Conservation (phyloP, 2,329 filamentous ascomycete species). For the Basipetospora sp. region DNA sequence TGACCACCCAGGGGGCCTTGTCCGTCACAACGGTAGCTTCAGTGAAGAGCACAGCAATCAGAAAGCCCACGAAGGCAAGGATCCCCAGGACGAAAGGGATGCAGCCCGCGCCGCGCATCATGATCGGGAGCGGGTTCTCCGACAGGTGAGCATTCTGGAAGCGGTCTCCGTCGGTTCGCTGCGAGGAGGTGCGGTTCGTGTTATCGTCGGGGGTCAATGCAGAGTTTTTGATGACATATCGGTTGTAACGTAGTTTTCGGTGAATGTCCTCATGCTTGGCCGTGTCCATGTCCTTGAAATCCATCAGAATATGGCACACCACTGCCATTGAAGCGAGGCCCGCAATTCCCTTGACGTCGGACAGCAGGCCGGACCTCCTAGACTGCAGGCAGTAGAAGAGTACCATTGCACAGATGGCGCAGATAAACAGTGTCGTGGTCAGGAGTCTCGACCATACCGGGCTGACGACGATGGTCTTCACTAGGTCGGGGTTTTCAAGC, state of each 20-base stretch:
- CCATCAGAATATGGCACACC: slow-evolving; percentile 55
- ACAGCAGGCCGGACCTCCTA: slow-evolving; percentile 49
- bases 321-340: slow-evolving; percentile 64
- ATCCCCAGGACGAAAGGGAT: slow-evolving; percentile 47
- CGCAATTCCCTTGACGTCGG: slow-evolving; percentile 58
- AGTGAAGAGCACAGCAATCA: slow-evolving; percentile 50
- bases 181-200: slow-evolving; percentile 14
- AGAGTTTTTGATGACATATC: slow-evolving; percentile 57
- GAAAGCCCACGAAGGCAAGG: slow-evolving; percentile 37
- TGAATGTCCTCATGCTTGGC: slow-evolving; percentile 54
- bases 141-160: slow-evolving; percentile 35
- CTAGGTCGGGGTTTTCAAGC: slow-evolving; percentile 21
- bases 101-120: slow-evolving; percentile 46
- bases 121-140: slow-evolving; percentile 52
- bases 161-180: slow-evolving; percentile 17
- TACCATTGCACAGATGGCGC: slow-evolving; percentile 41
- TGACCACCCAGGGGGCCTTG: slow-evolving; percentile 50
- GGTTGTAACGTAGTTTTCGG: slow-evolving; percentile 46
- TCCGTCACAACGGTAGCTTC: slow-evolving; percentile 39
- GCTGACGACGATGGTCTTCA: slow-evolving; percentile 42
- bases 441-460: slow-evolving; percentile 47
- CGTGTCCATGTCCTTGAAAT: slow-evolving; percentile 58
- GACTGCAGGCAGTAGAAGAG: slow-evolving; percentile 47
- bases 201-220: slow-evolving; percentile 49
- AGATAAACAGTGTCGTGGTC: slow-evolving; percentile 38